phyloP scores from a whole-genome alignment of 2,329 filamentous ascomycete species.

The Fusarium caatingaense region DNA sequence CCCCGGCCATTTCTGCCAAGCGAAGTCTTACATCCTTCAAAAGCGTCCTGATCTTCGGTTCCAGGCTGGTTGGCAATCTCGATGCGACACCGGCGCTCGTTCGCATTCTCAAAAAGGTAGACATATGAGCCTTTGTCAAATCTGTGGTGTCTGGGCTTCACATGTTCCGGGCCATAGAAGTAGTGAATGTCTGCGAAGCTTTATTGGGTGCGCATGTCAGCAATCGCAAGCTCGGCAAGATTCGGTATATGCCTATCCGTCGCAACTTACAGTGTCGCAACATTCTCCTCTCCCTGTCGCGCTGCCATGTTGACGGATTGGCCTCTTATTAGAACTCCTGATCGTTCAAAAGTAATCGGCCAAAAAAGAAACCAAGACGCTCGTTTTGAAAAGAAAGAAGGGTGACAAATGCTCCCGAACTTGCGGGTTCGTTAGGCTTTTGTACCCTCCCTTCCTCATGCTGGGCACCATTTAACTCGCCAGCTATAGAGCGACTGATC shows the following conservation, averaged over 20 bases:
- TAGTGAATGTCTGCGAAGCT: constrained; percentile 86
- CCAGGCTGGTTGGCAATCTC: constrained; percentile 82
- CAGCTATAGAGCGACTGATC: constrained; percentile 34
- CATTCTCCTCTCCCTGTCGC: constrained; percentile 62
- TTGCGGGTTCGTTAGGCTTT: constrained; percentile 41
- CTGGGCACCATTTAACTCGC: constrained; percentile 40
- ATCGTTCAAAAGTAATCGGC: background rate
- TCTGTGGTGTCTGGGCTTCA: constrained; percentile 79
- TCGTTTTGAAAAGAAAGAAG: constrained; percentile 18
- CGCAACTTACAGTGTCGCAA: constrained; percentile 61
- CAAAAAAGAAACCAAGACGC: constrained; percentile 7
- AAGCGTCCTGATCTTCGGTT: constrained; percentile 81
- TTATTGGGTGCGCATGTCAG: constrained; percentile 19
- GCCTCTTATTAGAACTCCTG: constrained; percentile 2
- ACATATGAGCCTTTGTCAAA: constrained; percentile 85
- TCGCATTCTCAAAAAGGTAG: constrained; percentile 81
- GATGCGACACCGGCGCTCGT: constrained; percentile 73
- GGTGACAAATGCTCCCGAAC: constrained; percentile 19
- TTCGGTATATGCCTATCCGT: background rate
- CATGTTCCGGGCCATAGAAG: constrained; percentile 75
- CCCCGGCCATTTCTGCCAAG: constrained; percentile 13
- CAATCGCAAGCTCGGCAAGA: background rate
- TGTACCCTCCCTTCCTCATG: constrained; percentile 38
- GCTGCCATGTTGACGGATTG: constrained; percentile 55
- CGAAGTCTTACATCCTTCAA: constrained; percentile 73